Base-by-base conservation (phyloP, 2,329 filamentous ascomycete species). In the Aureobasidium sp. region DNA sequence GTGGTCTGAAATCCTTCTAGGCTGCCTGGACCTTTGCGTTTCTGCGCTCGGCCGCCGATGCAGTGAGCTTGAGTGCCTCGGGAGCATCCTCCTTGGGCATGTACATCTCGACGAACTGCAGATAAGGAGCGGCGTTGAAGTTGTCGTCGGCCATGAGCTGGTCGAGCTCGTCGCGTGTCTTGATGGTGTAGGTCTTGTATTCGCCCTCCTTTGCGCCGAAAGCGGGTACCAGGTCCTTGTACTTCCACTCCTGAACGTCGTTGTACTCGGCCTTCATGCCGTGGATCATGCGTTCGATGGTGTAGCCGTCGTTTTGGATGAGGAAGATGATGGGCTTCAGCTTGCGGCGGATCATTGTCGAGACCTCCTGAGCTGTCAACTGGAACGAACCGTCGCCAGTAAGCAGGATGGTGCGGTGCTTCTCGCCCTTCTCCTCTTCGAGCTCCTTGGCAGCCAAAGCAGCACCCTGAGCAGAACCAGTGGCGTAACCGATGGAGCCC, bases 381-480 rank as follows among this genome's bases (percentile, higher is more conserved):
- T 96, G 90, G 75, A 95, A 87, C 62, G 87, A 90, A 37, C 91
- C 91, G 68, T 96, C 91, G 25, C 91, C 91, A 17, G 91, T 90
- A 70, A 95, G 92, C 44, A 96, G 79, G 49, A 97, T 87, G 0
- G 81, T 80, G 62, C 70, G 64, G 36, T 60, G 44, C 41, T 62
- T 62, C 27, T 34, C 39, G 39, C 62, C 62, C 31, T 48, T 52
- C 31, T 64, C 58, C 15, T 41, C 73, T 5, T 78, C 79, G 5
- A 58, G 62, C 53, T 70, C 70, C 20, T 65, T 66, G 25, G 64
- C 65, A 0, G 70, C 69, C 15, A 65, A 49, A 20, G 64, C 63
- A 0, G 66, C 66, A 20, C 70, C 70, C 12, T 69, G 56, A 15
- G 64, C 62, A 1, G 69, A 68, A 12, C 64, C 62, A 20, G 67